Conservation (phyloP, 495 filamentous ascomycete species). For the Massariosphaeria phaeospora region DNA sequence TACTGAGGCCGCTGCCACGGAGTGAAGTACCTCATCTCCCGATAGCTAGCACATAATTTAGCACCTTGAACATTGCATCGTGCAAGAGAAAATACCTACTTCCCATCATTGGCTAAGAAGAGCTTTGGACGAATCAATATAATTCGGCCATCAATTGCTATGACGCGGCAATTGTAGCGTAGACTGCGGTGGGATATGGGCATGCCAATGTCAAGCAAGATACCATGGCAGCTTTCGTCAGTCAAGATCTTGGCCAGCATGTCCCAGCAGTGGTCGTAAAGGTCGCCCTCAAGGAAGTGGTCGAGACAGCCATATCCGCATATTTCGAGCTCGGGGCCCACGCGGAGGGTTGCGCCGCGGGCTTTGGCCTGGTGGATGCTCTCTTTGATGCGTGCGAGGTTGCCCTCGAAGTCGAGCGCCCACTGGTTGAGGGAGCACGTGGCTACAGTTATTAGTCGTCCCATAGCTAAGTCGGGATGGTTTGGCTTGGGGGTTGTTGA, state of each 20-base stretch:
- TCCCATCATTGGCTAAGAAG: constrained; percentile 66
- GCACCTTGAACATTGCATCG: too few relatives aligned
- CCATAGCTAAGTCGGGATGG: too few relatives aligned
- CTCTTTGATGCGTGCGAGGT: constrained; percentile 68
- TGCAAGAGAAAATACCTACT: too few relatives aligned
- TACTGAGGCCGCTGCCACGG: constrained; percentile 57
- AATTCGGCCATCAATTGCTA: constrained; percentile 50
- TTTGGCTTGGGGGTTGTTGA: too few relatives aligned
- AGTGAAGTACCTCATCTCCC: constrained; percentile 68
- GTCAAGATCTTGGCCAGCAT: constrained; percentile 60
- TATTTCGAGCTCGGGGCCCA: constrained; percentile 67
- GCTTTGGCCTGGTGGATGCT: constrained; percentile 67
- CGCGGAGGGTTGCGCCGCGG: constrained; percentile 63
- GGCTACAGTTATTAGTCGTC: constrained; percentile 46
- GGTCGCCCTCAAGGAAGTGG: constrained; percentile 60
- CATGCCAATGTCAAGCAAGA: constrained; percentile 58
- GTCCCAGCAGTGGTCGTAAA: constrained; percentile 63
- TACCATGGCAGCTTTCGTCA: constrained; percentile 63
- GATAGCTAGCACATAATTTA: too few relatives aligned
- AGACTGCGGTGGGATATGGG: constrained; percentile 29
- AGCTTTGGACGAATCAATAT: constrained; percentile 61
- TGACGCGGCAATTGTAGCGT: constrained; percentile 56
- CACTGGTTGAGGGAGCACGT: constrained; percentile 48
- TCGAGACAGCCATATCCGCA: constrained; percentile 67
- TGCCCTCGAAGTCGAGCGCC: constrained; percentile 55